Base-by-base conservation (phyloP, 805 yeast species). In the Tetrapisispora iriomotensis region DNA sequence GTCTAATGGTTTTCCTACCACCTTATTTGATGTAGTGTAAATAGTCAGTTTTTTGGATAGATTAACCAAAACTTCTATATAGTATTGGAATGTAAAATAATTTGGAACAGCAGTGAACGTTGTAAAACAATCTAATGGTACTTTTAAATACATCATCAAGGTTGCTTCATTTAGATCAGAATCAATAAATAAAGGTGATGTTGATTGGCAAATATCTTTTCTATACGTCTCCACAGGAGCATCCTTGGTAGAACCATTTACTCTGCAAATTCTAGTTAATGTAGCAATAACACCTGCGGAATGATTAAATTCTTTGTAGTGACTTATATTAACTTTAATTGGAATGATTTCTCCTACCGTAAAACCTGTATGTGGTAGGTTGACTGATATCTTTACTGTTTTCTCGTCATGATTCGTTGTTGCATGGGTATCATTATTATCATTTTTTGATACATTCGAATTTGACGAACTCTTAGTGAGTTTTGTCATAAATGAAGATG, bases 111-210 rank as follows among this genome's bases (percentile, higher is more conserved):
- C 82, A 14, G 74, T 69, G 12, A 85, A 82, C 0, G 95, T 83
- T 1, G 95, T 94, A 54, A 87, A 85, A 0, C 83, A 78, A 49
- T 87, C 95, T 0, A 82, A 74, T 0, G 96, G 96, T 0, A 87
- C 78, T 45, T 78, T 67, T 17, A 87, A 60, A 29, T 74, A 71
- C 0, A 88, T 75, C 24, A 73, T 74, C 8, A 80, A 67, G 25
- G 74, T 78, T 29, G 78, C 69, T 14, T 68, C 60, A 29, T 76
- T 64, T 1, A 81, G 70, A 12, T 53, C 64, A 1, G 88, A 85
- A 54, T 85, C 88, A n/a, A 85, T 75, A 46, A 76, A 80, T 10
- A 87, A 61, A 1, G 96, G 95, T 1, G 81, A 69, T 1, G 85
- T 72, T 26, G 74, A 71, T 60, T 87, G 96, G 27, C 79, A 74